Conservation (phyloP, 2,329 filamentous ascomycete genomes). For the Cordyceps cateniannulata region DNA sequence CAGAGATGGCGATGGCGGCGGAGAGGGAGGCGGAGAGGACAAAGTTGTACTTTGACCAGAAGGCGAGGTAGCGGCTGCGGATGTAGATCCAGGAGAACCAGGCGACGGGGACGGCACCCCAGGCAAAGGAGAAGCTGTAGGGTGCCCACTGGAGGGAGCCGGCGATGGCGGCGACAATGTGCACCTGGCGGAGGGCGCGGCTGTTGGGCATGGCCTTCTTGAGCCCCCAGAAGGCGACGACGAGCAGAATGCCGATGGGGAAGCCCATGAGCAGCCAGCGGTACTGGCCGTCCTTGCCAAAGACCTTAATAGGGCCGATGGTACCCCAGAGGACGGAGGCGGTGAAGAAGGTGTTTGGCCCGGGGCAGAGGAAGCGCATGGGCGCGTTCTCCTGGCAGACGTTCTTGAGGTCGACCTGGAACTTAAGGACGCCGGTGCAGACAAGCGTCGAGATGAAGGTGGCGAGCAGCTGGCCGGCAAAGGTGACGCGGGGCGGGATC, state of each 20-base stretch:
- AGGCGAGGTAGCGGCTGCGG: conserved; percentile 35
- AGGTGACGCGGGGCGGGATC: conserved; percentile 40
- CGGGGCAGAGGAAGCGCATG: conserved; percentile 31
- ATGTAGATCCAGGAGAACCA: conserved; percentile 43
- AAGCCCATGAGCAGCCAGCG: conserved; percentile 34
- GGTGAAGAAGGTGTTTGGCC: conserved; percentile 35
- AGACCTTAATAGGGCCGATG: conserved; percentile 36
- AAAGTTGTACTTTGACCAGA: conserved; percentile 46
- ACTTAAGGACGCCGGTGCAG: conserved; percentile 37
- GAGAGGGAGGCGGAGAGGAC: conserved; percentile 41
- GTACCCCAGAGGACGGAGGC: conserved; percentile 41
- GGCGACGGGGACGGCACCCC: conserved; percentile 40
- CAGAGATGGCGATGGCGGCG: conserved; percentile 38
- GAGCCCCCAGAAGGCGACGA: conserved; percentile 30
- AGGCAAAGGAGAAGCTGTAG: conserved; percentile 40
- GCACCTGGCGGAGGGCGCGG: conserved; percentile 31
- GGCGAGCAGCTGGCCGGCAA: conserved; percentile 40
- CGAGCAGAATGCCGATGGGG: conserved; percentile 30
- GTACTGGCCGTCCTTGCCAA: conserved; percentile 34
- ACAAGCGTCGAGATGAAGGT: conserved; percentile 40
- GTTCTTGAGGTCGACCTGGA: conserved; percentile 27
- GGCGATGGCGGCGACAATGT: conserved; percentile 36
- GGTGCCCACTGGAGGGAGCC: conserved; percentile 35
- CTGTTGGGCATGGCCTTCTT: conserved; percentile 27
- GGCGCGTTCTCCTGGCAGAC: conserved; percentile 32